phyloP scores from a whole-genome alignment of 441 rosid species.

The Geranium incanum region DNA sequence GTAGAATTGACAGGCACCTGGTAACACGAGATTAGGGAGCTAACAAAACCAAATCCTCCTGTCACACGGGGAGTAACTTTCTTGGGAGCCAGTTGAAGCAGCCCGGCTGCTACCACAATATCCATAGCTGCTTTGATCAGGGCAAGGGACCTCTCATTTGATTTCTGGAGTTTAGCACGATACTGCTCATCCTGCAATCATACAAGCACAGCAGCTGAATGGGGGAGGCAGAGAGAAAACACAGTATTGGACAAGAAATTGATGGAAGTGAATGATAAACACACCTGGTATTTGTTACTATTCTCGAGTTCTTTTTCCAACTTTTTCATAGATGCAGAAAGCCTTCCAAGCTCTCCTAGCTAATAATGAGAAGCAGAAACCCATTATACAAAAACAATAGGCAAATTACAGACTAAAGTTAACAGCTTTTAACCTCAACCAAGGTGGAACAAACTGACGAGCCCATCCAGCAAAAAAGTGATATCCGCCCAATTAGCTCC shows the following conservation, averaged over 20 bases:
- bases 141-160: slow-evolving; percentile 79
- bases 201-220: background rate
- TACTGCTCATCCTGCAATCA: slow-evolving; percentile 58
- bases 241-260: background rate
- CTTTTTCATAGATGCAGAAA: slow-evolving; percentile 70
- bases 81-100: slow-evolving; percentile 86
- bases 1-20: slow-evolving; percentile 43
- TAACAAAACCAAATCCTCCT: slow-evolving; percentile 72
- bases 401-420: background rate
- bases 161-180: slow-evolving; percentile 60
- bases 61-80: slow-evolving; percentile 88
- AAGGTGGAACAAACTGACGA: slow-evolving; percentile 66
- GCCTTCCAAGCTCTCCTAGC: slow-evolving; percentile 85
- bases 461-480: slow-evolving; percentile 92
- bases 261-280: slow-evolving; percentile 5
- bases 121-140: slow-evolving; percentile 78
- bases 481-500: slow-evolving; percentile 72
- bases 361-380: slow-evolving; percentile 18
- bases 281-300: slow-evolving; percentile 54
- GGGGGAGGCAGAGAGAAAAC: background rate
- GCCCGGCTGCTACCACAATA: slow-evolving; percentile 77
- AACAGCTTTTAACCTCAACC: slow-evolving; percentile 60
- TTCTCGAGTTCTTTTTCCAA: slow-evolving; percentile 64
- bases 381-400: slow-evolving; percentile 8
- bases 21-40: slow-evolving; percentile 89